Evolutionary conservation across 306 rosid species (phyloP).

Genomic region (Prunus armeniaca): DNA sequence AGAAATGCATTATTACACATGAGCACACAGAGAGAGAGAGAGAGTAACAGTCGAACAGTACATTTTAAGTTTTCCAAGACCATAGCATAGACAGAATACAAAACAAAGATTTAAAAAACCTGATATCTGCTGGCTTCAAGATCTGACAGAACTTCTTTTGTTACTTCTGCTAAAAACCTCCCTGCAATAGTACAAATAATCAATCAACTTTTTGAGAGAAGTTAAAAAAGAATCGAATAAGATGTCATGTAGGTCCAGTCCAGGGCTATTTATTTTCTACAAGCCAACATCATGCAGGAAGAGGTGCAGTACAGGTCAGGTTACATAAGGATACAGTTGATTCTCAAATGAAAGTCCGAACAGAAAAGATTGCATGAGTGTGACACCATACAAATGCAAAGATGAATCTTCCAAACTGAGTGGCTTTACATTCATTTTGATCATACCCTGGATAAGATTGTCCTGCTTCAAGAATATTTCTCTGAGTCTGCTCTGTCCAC

Average conservation of each 20-base stretch:
- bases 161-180: constrained; percentile 80
- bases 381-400: not conserved
- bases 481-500: constrained; percentile 94
- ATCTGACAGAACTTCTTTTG: constrained; percentile 73
- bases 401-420: not conserved
- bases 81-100: not conserved
- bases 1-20: not conserved
- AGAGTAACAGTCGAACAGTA: not conserved
- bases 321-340: not conserved
- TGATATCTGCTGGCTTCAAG: constrained; percentile 88
- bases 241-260: not conserved
- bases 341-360: not conserved
- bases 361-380: not conserved
- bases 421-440: constrained; percentile 1
- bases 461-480: constrained; percentile 95
- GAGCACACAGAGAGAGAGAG: not conserved
- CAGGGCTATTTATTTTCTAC: not conserved
- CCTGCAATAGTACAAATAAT: constrained; percentile 38
- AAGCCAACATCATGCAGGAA: not conserved
- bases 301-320: not conserved
- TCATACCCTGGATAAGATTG: constrained; percentile 89
- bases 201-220: not conserved
- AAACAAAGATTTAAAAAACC: constrained; percentile 34
- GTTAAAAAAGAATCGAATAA: not conserved
- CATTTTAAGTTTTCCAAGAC: not conserved